Percentiles rank a stretch among this genome's conserved stretches.
These are phyloP conservation scores for Morella rubra DNA, from an alignment of 306 rosid genomes.

Conservation along the genomic window DNA sequence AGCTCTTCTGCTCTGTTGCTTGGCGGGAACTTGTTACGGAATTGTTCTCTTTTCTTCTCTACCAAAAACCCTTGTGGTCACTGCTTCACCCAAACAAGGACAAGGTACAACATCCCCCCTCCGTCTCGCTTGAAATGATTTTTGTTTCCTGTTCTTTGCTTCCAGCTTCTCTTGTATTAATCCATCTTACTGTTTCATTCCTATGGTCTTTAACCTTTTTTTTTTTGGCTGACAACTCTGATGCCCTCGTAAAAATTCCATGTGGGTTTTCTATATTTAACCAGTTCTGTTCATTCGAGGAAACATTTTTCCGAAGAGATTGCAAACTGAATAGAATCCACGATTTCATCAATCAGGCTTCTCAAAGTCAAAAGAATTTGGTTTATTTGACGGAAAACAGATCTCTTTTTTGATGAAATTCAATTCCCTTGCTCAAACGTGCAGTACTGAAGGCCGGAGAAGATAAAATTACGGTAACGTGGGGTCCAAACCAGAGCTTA, in stretches of 20 bases:
- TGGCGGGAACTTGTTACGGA: slow-evolving; percentile 51
- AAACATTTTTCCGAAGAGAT: not conserved
- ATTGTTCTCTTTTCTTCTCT: slow-evolving; percentile 52
- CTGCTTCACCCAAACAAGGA: slow-evolving; percentile 62
- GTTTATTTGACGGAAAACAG: not conserved
- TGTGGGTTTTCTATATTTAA: not conserved
- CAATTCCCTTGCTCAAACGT: not conserved
- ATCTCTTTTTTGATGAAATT: not conserved
- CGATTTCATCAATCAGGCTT: no score
- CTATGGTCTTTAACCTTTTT: not conserved
- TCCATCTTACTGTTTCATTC: not conserved
- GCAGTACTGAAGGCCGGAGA: slow-evolving; percentile 71
- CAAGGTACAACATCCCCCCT: slow-evolving; percentile 41
- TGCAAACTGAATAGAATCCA: not conserved
- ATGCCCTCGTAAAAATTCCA: not conserved
- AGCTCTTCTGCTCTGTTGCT: slow-evolving; percentile 51
- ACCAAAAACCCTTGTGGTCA: slow-evolving; percentile 50
- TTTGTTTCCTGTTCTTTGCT: not conserved
- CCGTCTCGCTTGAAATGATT: not conserved
- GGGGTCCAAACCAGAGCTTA: slow-evolving; percentile 55
- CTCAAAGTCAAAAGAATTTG: not conserved
- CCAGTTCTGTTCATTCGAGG: not conserved
- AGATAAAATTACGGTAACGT: slow-evolving; percentile 58
- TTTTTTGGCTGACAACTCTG: not conserved
- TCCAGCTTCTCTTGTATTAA: not conserved